Base-by-base conservation (phyloP, 805 yeast genomes). In the Candida maris region DNA sequence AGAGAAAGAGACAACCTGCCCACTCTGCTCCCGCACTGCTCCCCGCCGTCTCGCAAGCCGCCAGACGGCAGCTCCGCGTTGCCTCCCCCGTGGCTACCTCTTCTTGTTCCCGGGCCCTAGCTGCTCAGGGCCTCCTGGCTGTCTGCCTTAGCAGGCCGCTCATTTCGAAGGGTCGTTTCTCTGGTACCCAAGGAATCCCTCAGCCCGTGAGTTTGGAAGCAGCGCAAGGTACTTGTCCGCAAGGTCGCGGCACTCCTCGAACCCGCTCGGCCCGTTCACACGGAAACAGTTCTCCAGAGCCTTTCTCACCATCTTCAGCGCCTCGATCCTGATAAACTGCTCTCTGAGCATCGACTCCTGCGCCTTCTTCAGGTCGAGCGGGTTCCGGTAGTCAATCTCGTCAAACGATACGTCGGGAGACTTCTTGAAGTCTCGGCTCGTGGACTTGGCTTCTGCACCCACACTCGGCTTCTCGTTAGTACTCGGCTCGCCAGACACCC, bases 111-210 rank as follows among this genome's bases (percentile, higher is more conserved):
- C n/a, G n/a, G n/a, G n/a, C n/a, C n/a, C n/a, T n/a, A n/a, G n/a
- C n/a, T n/a, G n/a, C n/a, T n/a, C n/a, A n/a, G n/a, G n/a, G n/a
- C n/a, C n/a, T n/a, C n/a, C n/a, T n/a, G n/a, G n/a, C n/a, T n/a
- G n/a, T n/a, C n/a, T n/a, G n/a, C n/a, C n/a, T n/a, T n/a, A n/a
- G n/a, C n/a, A n/a, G n/a, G n/a, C 12, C 16, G 17, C 13, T 58
- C 66, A 82, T 66, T 84, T 82, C 24, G 85, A 69, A 30, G 91
- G 93, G 57, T 85, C 95, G 64, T 85, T 85, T 73, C 85, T 81
- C 67, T 85, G 94, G 67, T 85, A 84, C n/a, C 87, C 91, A 56
- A 79, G 66, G 64, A 72, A 84, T 29, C 95, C 95, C 49, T 76
- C 73, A 42, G 81, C 71, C 49, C 78, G 74, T 49, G 81, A 74